Evolutionary conservation across 306 rosid species (phyloP).

Genomic region (Begonia masoniana): DNA sequence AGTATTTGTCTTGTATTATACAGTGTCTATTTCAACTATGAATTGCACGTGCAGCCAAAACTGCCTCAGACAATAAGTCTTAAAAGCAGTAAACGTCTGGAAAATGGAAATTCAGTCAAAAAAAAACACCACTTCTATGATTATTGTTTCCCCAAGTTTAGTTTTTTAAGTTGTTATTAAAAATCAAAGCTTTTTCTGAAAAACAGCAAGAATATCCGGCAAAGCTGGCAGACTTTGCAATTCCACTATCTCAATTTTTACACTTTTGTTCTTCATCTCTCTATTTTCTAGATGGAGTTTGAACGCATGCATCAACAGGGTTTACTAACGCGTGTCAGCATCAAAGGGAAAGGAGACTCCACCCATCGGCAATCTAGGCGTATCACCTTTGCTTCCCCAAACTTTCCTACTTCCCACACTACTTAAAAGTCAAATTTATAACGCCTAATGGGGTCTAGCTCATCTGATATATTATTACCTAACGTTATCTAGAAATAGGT

Average conservation of each 20-base stretch:
- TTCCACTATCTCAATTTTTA: not conserved
- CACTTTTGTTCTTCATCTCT: constrained; percentile 1
- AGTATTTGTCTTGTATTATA: not conserved
- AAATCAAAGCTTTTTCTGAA: not conserved
- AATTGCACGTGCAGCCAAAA: not conserved
- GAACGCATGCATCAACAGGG: constrained; percentile 10
- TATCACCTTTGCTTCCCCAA: constrained; percentile 21
- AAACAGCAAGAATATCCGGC: not conserved
- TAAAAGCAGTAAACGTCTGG: no score
- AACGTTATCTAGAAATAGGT: no score
- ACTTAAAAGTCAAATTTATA: no score
- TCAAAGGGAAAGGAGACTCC: constrained; percentile 3
- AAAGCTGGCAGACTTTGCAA: not conserved
- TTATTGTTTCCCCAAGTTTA: no score
- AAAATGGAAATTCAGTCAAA: no score
- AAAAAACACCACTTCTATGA: no score
- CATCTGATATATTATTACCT: no score
- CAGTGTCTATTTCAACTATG: not conserved
- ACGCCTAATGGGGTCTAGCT: no score
- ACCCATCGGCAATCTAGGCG: constrained; percentile 1
- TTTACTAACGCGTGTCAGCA: constrained; percentile 9
- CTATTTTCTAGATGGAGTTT: constrained; percentile 9
- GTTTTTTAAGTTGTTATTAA: no score
- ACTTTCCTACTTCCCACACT: constrained; percentile 10
- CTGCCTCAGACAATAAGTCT: not conserved